phyloP scores from a whole-genome alignment of 768 basidiomycete genomes.

The Paxillus ammoniavirescens region DNA sequence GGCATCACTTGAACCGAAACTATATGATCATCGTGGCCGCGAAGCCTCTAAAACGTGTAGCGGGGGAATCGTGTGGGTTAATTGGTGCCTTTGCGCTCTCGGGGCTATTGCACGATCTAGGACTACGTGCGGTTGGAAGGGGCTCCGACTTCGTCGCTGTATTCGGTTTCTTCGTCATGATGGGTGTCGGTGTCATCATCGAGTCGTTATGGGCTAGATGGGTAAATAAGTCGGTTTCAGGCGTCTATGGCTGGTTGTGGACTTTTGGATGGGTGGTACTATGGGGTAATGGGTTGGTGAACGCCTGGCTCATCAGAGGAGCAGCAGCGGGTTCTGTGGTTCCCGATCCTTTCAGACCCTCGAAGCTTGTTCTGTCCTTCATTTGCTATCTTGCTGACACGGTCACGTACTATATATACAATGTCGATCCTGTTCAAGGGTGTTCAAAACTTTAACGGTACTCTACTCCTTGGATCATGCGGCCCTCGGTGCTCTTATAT shows the following conservation, averaged over 20 bases:
- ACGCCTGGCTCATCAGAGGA: constrained; percentile 27
- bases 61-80: constrained; percentile 47
- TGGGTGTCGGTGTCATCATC: constrained; percentile 48
- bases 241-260: constrained; percentile 50
- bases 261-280: constrained; percentile 42
- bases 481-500: too few relatives aligned
- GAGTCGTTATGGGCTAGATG: constrained; percentile 43
- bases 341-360: constrained; percentile 1
- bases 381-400: background rate
- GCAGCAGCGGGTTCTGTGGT: background rate
- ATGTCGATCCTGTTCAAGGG: too few relatives aligned
- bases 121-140: constrained; percentile 55
- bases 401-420: too few relatives aligned
- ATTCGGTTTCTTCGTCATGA: constrained; percentile 52
- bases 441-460: too few relatives aligned
- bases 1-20: constrained; percentile 64
- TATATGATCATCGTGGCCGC: constrained; percentile 49
- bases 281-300: constrained; percentile 46
- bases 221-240: constrained; percentile 43
- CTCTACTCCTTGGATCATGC: background rate
- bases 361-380: constrained; percentile 29
- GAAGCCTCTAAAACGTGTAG: constrained; percentile 37
- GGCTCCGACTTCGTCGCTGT: constrained; percentile 45
- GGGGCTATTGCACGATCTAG: constrained; percentile 52
- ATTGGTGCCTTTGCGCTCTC: constrained; percentile 57